Evolutionary conservation across 1,139 yeast genomes (phyloP).

Genomic region (Saccharomyces uvarum): DNA sequence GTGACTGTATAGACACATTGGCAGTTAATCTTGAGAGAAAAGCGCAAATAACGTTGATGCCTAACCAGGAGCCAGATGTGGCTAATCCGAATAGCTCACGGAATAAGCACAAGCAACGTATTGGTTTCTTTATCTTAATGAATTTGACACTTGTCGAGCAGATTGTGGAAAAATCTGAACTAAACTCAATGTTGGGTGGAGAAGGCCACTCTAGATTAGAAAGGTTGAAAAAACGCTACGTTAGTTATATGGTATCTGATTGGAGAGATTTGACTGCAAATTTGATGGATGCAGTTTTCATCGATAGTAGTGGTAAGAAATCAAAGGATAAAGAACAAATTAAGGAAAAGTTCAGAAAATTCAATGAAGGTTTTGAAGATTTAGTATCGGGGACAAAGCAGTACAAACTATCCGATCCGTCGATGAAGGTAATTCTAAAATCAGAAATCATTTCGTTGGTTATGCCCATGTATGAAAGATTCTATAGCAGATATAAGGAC

Average conservation of each 20-base stretch:
- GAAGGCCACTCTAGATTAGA: slow-evolving; percentile 59
- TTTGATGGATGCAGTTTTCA: slow-evolving; percentile 63
- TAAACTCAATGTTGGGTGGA: slow-evolving; percentile 49
- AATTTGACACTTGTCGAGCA: slow-evolving; percentile 72
- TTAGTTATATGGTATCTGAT: slow-evolving; percentile 68
- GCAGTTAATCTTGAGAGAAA: slow-evolving; percentile 52
- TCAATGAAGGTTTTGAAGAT: slow-evolving; percentile 77
- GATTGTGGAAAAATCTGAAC: slow-evolving; percentile 53
- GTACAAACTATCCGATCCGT: slow-evolving; percentile 59
- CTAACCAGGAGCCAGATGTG: slow-evolving; percentile 30
- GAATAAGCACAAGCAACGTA: slow-evolving; percentile 33
- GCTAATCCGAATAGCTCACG: slow-evolving; percentile 21
- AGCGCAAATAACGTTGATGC: slow-evolving; percentile 41
- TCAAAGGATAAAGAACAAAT: slow-evolving; percentile 74
- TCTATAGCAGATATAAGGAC: slow-evolving; percentile 41
- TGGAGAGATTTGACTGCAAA: slow-evolving; percentile 78
- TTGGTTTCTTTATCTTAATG: slow-evolving; percentile 65
- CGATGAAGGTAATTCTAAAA: slow-evolving; percentile 41
- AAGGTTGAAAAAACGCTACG: slow-evolving; percentile 63
- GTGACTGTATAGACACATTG: slow-evolving; percentile 71
- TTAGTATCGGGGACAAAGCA: slow-evolving; percentile 57
- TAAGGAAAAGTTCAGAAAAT: slow-evolving; percentile 75
- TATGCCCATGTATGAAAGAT: slow-evolving; percentile 74
- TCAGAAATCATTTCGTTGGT: slow-evolving; percentile 44
- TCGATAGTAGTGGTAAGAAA: slow-evolving; percentile 40